A percentile compares a stretch with the other conserved stretches of the same genome.
Evolutionary conservation across 2,329 filamentous ascomycete genomes (phyloP).

Genomic region (Calonectria multiphialidica): DNA sequence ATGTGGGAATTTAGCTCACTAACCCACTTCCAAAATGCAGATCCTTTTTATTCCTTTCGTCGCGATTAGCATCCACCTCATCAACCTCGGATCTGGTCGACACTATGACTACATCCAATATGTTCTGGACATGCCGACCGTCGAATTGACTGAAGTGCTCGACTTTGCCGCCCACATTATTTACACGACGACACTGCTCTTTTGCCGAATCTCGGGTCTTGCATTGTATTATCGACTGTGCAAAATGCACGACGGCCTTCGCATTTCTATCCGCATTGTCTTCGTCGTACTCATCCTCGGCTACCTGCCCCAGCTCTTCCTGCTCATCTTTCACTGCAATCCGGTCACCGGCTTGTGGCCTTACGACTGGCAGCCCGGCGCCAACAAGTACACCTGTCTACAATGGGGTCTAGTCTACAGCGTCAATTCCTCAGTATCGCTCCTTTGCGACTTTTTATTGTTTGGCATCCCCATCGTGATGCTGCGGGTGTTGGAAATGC

Average conservation of each 20-base stretch:
- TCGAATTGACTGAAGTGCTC: constrained; percentile 58
- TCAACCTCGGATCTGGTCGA: constrained; percentile 60
- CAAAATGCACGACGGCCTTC: constrained; percentile 50
- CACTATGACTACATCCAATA: constrained; percentile 61
- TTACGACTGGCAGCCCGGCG: constrained; percentile 59
- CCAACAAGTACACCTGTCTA: constrained; percentile 56
- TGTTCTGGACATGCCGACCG: constrained; percentile 55
- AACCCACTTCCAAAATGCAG: constrained; percentile 31
- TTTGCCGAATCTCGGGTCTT: constrained; percentile 64
- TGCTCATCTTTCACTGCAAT: constrained; percentile 64
- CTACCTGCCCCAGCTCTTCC: constrained; percentile 61
- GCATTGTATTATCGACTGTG: constrained; percentile 64
- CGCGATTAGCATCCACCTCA: constrained; percentile 56
- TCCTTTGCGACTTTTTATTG: constrained; percentile 62
- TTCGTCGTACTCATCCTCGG: constrained; percentile 54
- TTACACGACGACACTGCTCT: constrained; percentile 62
- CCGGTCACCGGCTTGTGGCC: constrained; percentile 66
- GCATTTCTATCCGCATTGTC: constrained; percentile 50
- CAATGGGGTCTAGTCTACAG: constrained; percentile 65
- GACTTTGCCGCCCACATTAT: constrained; percentile 65
- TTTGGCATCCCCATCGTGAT: constrained; percentile 64
- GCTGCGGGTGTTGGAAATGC: constrained; percentile 59
- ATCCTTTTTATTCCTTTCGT: constrained; percentile 56
- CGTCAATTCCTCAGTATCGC: constrained; percentile 61
- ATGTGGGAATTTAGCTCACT: background rate